Conservation (phyloP, 768 basidiomycete species). For the Serpula lacrymans region DNA sequence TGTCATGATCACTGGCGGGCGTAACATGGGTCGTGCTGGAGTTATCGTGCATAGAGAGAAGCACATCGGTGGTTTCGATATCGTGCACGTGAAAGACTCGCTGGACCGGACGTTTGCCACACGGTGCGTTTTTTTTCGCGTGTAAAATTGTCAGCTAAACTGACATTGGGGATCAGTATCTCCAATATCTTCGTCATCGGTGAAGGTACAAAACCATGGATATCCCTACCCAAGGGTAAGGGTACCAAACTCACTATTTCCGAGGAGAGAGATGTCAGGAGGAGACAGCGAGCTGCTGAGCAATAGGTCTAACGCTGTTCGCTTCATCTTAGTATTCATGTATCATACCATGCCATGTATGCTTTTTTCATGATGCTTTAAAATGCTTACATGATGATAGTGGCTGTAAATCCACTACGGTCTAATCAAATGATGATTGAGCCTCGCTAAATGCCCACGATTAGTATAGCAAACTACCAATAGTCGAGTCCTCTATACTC, state of each 20-base stretch:
- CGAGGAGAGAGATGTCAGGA: constrained; percentile 91
- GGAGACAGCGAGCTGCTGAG: constrained; percentile 73
- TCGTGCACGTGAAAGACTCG: constrained; percentile 95
- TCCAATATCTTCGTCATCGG: constrained; percentile 99
- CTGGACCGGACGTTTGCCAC: constrained; percentile 96
- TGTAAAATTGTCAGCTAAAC: neutral
- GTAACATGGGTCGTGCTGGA: constrained; percentile 99
- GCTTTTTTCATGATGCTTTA: constrained; percentile 12
- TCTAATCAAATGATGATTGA: neutral
- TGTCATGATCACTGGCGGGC: constrained; percentile 96
- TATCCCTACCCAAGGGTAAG: constrained; percentile 97
- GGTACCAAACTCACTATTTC: constrained; percentile 97
- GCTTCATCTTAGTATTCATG: constrained; percentile 7
- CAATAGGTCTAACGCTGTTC: constrained; percentile 37
- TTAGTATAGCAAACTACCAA: constrained; percentile 31
- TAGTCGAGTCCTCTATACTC: constrained; percentile 41
- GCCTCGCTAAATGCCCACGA: neutral
- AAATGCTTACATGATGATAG: constrained; percentile 18
- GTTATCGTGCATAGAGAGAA: constrained; percentile 95
- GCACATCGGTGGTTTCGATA: constrained; percentile 98
- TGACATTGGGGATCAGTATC: constrained; percentile 49
- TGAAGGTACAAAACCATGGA: constrained; percentile 92
- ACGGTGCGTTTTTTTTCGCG: constrained; percentile 54
- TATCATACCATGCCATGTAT: constrained; percentile 15
- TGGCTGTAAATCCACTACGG: constrained; percentile 10